Evolutionary conservation across 805 yeast genomes (phyloP), one percentile per base, ranked within the genome.

Genomic region (Zygosaccharomyces pseudorouxii): DNA sequence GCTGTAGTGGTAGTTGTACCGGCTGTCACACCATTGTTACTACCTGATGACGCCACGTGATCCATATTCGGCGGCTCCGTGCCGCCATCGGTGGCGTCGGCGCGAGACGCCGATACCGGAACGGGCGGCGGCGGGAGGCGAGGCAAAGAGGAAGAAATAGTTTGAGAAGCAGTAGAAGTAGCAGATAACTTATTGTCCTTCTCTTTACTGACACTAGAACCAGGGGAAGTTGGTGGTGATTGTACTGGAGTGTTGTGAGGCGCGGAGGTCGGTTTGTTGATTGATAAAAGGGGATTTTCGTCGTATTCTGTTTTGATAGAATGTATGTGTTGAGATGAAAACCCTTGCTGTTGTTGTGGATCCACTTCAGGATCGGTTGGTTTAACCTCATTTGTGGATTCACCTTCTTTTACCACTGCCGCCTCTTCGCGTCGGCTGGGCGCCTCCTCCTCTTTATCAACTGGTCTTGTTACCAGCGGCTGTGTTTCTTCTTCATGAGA

Each of bases 221-320:
- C 43, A 9, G 54, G 54, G 14, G 54, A 51, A 28, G 33, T 45
- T 10, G 50, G 45, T 3, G 63, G 60, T 22, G 58, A 59, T 9
- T 55, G 53, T 14, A 53, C 62, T 2, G 67, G 67, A 18, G 67
- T 60, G 49, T 62, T 62, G 38, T 62, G 59, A 23, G 67, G 67
- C 16, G 52, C 62, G 20, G 54, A 51, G 3, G 63, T 60, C 4
- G 58, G 56, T 38, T 53, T 49, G 10, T 55, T 55, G 4, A 54
- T 47, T 23, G 53, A 48, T 20, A 53, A 40, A 37, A 56, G 47
- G 30, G 55, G 56, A 42, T 53, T 50, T 9, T 54, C 57, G 45
- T 53, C 61, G 27, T 48, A 52, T 3, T 52, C 35, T 1, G 59
- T 49, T 29, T 51, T 51, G 20, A 51, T 49, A 20, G 59, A 56